Evolutionary conservation across 2,329 filamentous ascomycete species (phyloP), one percentile per base, ranked within the genome.

Genomic region (Talaromyces marneffei): DNA sequence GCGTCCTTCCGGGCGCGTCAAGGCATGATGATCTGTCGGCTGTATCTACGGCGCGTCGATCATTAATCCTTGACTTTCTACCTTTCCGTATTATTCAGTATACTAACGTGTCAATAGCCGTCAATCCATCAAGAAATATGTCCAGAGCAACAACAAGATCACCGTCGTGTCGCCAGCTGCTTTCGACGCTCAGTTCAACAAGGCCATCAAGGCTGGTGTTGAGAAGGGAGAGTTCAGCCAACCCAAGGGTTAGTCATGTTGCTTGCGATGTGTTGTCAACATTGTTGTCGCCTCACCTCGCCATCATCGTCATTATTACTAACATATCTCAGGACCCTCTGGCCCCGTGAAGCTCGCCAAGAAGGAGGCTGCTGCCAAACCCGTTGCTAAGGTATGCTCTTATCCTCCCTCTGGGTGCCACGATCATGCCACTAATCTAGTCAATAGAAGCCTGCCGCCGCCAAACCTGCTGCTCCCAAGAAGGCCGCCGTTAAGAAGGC

Each of bases 261-360:
- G 12, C 6, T 16, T 8, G 16, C 4, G n/a, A 35, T 9, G 46
- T 20, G 35, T 6, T 40, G 25, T 60, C 10, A 35, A 20, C 44
- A 16, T 48, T 27, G 44, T 27, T 31, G 23, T 27, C 33, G 40
- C 40, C 14, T 25, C 50, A 29, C 40, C 20, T 59, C 59, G n/a
- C 46, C 29, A 16, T 59, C 39, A 20, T 12, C 20, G 25, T 35
- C 33, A 40, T 31, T 20, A 53, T 35, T 60, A 52, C 71, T 75
- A 65, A 76, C 72, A 66, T 69, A 66, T 57, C 39, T 57, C 63
- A 92, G 89, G 89, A 71, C 83, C 91, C 63, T 96, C 92, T 66
- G 92, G 92, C 64, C 89, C 91, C 68, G 91, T 94, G 78, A 96
- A 96, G 88, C 87, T 96, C 63, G 89, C 88, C 63, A 93, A 93